Percentiles rank a stretch among this genome's conserved stretches.
These are phyloP conservation scores for Senna tora DNA, from an alignment of 306 rosid species.

Conservation along the genomic window DNA sequence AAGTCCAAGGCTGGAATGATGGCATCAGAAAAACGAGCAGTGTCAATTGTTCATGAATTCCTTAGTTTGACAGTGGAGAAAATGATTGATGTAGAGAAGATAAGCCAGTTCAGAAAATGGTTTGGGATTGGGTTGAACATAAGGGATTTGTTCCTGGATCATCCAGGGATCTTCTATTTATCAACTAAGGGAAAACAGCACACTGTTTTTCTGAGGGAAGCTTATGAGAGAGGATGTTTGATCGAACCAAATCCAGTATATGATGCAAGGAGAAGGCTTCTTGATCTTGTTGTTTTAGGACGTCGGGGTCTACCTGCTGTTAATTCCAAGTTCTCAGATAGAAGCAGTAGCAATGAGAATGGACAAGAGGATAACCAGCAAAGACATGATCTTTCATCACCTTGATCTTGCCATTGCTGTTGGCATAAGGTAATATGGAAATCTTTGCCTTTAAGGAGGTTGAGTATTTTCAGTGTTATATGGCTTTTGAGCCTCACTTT, in stretches of 20 bases:
- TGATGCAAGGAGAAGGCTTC: slow-evolving; percentile 78
- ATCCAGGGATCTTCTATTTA: slow-evolving; percentile 82
- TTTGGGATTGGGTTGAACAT: slow-evolving; percentile 72
- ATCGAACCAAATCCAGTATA: slow-evolving; percentile 78
- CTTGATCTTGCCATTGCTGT: slow-evolving; percentile 22
- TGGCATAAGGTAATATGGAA: neutral
- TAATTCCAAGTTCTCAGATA: slow-evolving; percentile 47
- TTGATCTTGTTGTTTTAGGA: slow-evolving; percentile 73
- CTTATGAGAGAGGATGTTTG: slow-evolving; percentile 81
- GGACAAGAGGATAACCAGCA: slow-evolving; percentile 34
- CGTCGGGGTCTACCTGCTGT: slow-evolving; percentile 59
- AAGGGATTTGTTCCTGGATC: slow-evolving; percentile 80
- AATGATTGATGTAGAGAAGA: slow-evolving; percentile 93
- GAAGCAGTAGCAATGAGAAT: slow-evolving; percentile 39
- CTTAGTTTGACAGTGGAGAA: slow-evolving; percentile 88
- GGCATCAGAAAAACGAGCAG: slow-evolving; percentile 80
- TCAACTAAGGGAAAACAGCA: slow-evolving; percentile 91
- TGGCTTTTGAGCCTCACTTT: neutral
- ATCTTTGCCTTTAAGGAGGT: neutral
- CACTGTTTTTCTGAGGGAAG: slow-evolving; percentile 91
- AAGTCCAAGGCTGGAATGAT: slow-evolving; percentile 55
- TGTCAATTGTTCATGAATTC: slow-evolving; percentile 82
- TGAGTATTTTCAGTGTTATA: neutral
- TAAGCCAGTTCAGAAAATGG: slow-evolving; percentile 60
- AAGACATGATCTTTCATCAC: slow-evolving; percentile 26